Evolutionary conservation across 805 yeast genomes (phyloP), one percentile per base, ranked within the genome.

Genomic region (Candida arabinofermentans): DNA sequence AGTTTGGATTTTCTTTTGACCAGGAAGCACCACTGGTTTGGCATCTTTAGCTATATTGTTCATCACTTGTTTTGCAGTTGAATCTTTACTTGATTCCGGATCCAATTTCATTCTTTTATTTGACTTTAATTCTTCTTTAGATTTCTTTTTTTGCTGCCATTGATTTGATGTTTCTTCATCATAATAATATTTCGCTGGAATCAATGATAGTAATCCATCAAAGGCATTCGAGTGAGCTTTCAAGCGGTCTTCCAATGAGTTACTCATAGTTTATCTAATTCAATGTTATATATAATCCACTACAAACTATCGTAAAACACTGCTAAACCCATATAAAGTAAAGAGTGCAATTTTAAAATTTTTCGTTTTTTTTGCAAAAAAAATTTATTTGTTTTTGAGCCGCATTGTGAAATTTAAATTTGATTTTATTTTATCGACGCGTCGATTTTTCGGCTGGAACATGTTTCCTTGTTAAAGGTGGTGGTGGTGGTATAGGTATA

Each of bases 121-220:
- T 39, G 67, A 71, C 50, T 71, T 77, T 17, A 71, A 63, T 50
- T 86, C 88, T 40, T 73, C 77, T 53, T 83, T 85, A 24, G 79
- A 64, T 64, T 81, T 77, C 69, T 88, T 87, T 67, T 81, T 86
- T 53, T 82, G 83, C 53, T 83, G 81, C 97, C 97, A 90, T 65
- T 91, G 97, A 39, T 83, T 82, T 54, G 83, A 81, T 2, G 91
- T 83, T 44, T 86, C 91, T 30, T 86, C 96, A 61, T 90, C 96
- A 60, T 86, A 89, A 61, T 91, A 91, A 58, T 84, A 89, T 58
- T 89, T 88, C 3, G 97, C 96, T 3, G 98, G 97, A 44, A 91
- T 90, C 62, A 91, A 69, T 17, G 96, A 87, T 44, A 91, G 70
- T 39, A 91, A 69, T 19, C 97, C 96, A 59, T 86, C 87, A 61